A percentile compares a stretch with the other conserved stretches of the same genome.
Conservation (phyloP, 225 moss, liverwort and hornwort species). For the Physcomitrellopsis africana region DNA sequence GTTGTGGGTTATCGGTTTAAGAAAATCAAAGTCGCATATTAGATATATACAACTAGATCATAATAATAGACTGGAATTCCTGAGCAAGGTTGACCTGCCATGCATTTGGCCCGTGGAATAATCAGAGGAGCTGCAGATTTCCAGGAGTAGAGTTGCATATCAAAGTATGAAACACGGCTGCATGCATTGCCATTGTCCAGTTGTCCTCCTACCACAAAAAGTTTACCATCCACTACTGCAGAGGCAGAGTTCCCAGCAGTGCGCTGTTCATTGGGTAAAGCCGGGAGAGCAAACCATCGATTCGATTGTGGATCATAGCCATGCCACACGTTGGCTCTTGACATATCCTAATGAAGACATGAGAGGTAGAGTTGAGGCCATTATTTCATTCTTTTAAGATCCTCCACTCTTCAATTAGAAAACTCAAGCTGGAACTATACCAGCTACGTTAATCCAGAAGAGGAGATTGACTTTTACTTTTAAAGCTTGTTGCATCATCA, state of each 20-base stretch:
- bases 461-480: slow-evolving; percentile 16
- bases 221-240: slow-evolving; percentile 93
- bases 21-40: slow-evolving; percentile 1
- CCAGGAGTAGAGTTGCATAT: slow-evolving; percentile 94
- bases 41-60: slow-evolving; percentile 19
- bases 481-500: slow-evolving; percentile 19
- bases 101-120: slow-evolving; percentile 91
- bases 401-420: slow-evolving; percentile 19
- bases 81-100: slow-evolving; percentile 68
- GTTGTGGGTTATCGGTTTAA: background rate
- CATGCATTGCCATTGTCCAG: slow-evolving; percentile 84
- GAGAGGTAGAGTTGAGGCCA: slow-evolving; percentile 41
- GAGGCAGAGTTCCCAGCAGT: slow-evolving; percentile 91
- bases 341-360: slow-evolving; percentile 56
- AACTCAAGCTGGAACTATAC: background rate
- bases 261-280: slow-evolving; percentile 84
- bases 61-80: slow-evolving; percentile 25
- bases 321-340: slow-evolving; percentile 95
- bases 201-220: slow-evolving; percentile 96
- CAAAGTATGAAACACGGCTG: slow-evolving; percentile 90
- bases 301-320: slow-evolving; percentile 91
- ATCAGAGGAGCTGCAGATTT: slow-evolving; percentile 82
- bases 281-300: slow-evolving; percentile 91
- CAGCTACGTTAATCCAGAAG: background rate
- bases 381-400: slow-evolving; percentile 32